phyloP scores from a whole-genome alignment of 441 rosid species.

The Raphanus hybrid region DNA sequence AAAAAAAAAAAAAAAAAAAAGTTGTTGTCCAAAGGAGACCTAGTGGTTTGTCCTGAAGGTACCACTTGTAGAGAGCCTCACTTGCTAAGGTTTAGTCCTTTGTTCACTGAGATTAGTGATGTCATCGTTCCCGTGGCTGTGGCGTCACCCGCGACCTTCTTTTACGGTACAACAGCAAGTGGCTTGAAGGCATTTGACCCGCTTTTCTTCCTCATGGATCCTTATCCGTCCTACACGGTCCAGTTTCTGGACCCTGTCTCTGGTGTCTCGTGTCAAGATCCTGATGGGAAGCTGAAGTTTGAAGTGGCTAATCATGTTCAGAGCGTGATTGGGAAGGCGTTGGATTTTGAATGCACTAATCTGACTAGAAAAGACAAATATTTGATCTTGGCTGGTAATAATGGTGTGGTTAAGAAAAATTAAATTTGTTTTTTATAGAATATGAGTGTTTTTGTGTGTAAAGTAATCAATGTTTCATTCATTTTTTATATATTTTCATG shows the following conservation, averaged over 20 bases:
- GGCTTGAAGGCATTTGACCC: constrained; percentile 66
- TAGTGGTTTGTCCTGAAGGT: constrained; percentile 70
- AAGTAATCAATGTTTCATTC: constrained; percentile 21
- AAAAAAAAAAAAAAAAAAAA: no score
- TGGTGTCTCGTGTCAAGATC: constrained; percentile 41
- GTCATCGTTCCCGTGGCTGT: constrained; percentile 56
- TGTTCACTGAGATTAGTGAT: constrained; percentile 56
- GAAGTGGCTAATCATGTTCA: constrained; percentile 63
- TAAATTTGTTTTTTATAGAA: constrained; percentile 1
- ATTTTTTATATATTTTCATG: constrained; percentile 3
- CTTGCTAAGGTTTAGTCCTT: constrained; percentile 64
- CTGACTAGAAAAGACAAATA: constrained; percentile 68
- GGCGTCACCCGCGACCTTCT: constrained; percentile 47
- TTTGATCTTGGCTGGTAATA: constrained; percentile 62
- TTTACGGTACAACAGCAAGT: constrained; percentile 61
- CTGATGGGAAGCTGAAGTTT: constrained; percentile 43
- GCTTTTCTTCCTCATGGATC: constrained; percentile 62
- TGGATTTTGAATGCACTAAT: constrained; percentile 56
- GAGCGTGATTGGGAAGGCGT: constrained; percentile 48
- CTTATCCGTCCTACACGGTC: constrained; percentile 48
- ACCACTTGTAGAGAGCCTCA: constrained; percentile 69
- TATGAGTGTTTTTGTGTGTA: background rate
- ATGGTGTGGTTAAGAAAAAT: constrained; percentile 42
- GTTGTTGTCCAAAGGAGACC: constrained; percentile 53
- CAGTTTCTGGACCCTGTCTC: constrained; percentile 44